Conservation (phyloP, 257 asterid species). For the Plantago major region DNA sequence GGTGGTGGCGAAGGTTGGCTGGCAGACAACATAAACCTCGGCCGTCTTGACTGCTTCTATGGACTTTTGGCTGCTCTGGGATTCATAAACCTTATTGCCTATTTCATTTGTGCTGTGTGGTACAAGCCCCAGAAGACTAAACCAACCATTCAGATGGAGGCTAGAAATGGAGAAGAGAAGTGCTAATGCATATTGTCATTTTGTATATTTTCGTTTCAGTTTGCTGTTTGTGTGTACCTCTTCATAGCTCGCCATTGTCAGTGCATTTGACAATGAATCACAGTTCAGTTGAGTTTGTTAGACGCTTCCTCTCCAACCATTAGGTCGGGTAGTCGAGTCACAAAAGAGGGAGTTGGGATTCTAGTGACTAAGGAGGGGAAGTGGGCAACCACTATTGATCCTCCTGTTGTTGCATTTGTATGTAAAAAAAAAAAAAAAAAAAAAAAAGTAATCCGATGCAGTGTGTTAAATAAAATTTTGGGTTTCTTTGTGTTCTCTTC, state of each 20-base stretch:
- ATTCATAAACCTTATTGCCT: slow-evolving; percentile 45
- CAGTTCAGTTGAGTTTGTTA: too few species aligned
- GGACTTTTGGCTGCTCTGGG: slow-evolving; percentile 65
- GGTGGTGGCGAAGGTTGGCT: slow-evolving; percentile 66
- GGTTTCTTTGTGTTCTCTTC: background rate
- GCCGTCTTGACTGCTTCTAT: slow-evolving; percentile 79
- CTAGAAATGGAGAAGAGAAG: slow-evolving; percentile 30
- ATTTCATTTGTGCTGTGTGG: slow-evolving; percentile 58
- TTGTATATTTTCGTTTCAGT: slow-evolving; percentile 6
- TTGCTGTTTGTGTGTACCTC: background rate
- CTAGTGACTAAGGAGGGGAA: too few species aligned
- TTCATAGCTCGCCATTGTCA: background rate
- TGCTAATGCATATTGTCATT: slow-evolving; percentile 23
- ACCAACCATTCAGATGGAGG: slow-evolving; percentile 29
- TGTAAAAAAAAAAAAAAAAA: too few species aligned
- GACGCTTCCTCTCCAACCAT: too few species aligned
- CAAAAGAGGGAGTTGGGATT: too few species aligned
- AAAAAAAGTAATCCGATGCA: background rate
- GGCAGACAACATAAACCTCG: slow-evolving; percentile 71
- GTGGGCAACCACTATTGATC: too few species aligned
- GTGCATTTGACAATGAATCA: too few species aligned
- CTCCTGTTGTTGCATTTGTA: too few species aligned
- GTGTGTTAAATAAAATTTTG: background rate
- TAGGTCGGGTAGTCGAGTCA: too few species aligned
- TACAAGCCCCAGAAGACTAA: slow-evolving; percentile 44